Evolutionary conservation across 2,329 filamentous ascomycete species (phyloP), one percentile per base, ranked within the genome.

Genomic region (Nigrospora sphaerica): DNA sequence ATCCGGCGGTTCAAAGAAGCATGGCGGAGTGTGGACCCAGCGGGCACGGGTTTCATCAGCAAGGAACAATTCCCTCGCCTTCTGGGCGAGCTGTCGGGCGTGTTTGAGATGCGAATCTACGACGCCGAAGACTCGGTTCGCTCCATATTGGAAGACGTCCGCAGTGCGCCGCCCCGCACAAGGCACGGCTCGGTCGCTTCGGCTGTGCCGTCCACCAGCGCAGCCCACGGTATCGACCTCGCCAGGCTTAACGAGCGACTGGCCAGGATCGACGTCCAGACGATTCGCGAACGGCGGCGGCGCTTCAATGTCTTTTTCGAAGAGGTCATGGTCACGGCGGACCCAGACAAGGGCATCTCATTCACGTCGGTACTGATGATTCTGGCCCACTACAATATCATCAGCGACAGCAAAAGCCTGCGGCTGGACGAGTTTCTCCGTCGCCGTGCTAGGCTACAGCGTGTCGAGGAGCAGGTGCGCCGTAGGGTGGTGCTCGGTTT

Each of bases 21-120:
- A 1, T 98, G 93, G 93, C 88, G 93, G 46, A 93, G 88, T 49
- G 90, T 93, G 52, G 93, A 98, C 66, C 91, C 93, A 3, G 80
- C 88, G 13, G 95, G 93, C 12, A 88, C 86, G 0, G 93, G 95
- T 2, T 97, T 85, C 62, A 97, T 98, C 58, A 81, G 81, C 42
- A 95, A 92, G 58, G 88, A 95, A 38, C 80, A 81, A 33, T 97
- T 98, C 60, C 92, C 93, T 11, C 78, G 90, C 37, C 74, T 98
- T 32, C 74, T 98, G 6, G 89, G 89, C 41, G 89, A 97, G 72
- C 81, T 98, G 1, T 95, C 91, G 16, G 93, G 93, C 3, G 81
- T 96, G 14, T 98, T 98, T 59, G 86, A 95, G 60, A 97, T 98
- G 91, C 85, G 92, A 32, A 91, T 98, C 42, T 96, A 98, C 62